Percentiles rank a stretch among this genome's conserved stretches.
These are phyloP conservation scores for Tagetes patula DNA, from an alignment of 129 eudicot species.

Conservation along the genomic window DNA sequence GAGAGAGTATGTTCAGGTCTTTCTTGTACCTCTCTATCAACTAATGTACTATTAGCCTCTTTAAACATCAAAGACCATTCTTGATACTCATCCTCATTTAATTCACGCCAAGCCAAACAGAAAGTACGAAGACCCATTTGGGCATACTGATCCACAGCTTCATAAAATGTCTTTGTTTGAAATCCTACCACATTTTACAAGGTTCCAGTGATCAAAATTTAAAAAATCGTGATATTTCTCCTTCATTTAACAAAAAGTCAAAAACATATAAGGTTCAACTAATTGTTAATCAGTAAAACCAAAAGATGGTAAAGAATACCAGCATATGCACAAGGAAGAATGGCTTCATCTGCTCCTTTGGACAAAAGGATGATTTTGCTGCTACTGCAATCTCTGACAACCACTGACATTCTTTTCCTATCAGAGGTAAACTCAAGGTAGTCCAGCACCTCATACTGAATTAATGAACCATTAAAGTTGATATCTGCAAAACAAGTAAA, in stretches of 20 bases:
- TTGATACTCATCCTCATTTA: conserved; percentile 70
- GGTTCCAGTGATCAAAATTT: conserved; percentile 10
- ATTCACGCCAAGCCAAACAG: conserved; percentile 94
- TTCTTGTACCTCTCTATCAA: conserved; percentile 82
- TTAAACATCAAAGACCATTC: conserved; percentile 87
- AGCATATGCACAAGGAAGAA: conserved; percentile 66
- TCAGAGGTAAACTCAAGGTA: conserved; percentile 95
- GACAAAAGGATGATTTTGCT: conserved; percentile 71
- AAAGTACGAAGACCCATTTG: conserved; percentile 92
- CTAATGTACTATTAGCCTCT: conserved; percentile 92
- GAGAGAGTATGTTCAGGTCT: neutral
- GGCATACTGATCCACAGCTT: conserved; percentile 93
- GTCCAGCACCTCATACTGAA: conserved; percentile 80
- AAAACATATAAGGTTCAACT: neutral
- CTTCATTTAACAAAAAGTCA: conserved; percentile 2
- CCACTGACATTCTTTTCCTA: conserved; percentile 94
- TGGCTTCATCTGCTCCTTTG: conserved; percentile 97
- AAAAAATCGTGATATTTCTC: conserved; percentile 14
- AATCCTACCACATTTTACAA: conserved; percentile 54
- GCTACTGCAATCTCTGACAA: conserved; percentile 66
- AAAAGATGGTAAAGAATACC: conserved; percentile 44
- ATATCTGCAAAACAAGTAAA: conserved; percentile 51
- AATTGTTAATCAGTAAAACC: conserved; percentile 4
- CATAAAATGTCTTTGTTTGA: conserved; percentile 68
- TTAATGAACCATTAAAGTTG: conserved; percentile 55